A percentile compares a stretch with the other conserved stretches of the same genome.
Evolutionary conservation across 768 basidiomycete genomes (phyloP).

Genomic region (Pholiota conissans): DNA sequence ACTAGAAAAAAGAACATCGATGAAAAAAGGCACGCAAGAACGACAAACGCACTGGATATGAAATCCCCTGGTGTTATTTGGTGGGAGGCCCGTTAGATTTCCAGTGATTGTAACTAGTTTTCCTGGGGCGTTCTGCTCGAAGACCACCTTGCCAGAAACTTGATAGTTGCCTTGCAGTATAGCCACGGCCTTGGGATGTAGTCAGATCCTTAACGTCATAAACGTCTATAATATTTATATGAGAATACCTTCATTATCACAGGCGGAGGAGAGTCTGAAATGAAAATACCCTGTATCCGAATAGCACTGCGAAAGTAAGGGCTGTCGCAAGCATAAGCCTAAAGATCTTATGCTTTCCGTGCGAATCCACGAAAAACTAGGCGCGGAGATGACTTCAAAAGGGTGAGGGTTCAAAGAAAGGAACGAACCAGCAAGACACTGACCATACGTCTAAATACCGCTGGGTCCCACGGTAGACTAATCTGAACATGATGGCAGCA

Average conservation of each 20-base stretch:
- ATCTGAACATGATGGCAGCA: not conserved
- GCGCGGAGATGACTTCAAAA: not conserved
- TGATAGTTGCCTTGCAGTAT: conserved; percentile 61
- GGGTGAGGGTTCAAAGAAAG: not conserved
- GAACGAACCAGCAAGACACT: no score
- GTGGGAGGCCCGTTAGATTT: conserved; percentile 57
- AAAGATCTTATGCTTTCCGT: conserved; percentile 9
- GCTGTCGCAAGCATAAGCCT: not conserved
- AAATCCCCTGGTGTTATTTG: conserved; percentile 65
- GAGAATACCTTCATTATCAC: conserved; percentile 2
- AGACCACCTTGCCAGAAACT: conserved; percentile 65
- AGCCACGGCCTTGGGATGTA: conserved; percentile 34
- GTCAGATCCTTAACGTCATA: not conserved
- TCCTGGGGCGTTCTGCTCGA: conserved; percentile 51
- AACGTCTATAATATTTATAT: no score
- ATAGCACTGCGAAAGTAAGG: not conserved
- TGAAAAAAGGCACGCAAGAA: no score
- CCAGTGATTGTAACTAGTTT: conserved; percentile 65
- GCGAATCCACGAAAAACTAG: not conserved
- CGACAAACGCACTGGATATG: conserved; percentile 68
- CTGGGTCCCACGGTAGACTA: not conserved
- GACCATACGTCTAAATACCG: not conserved
- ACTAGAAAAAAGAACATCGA: conserved; percentile 12
- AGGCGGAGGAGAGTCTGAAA: not conserved
- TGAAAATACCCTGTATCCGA: conserved; percentile 4